Conservation (phyloP, 164 flowering plant species). For the Akebia trifoliata region DNA sequence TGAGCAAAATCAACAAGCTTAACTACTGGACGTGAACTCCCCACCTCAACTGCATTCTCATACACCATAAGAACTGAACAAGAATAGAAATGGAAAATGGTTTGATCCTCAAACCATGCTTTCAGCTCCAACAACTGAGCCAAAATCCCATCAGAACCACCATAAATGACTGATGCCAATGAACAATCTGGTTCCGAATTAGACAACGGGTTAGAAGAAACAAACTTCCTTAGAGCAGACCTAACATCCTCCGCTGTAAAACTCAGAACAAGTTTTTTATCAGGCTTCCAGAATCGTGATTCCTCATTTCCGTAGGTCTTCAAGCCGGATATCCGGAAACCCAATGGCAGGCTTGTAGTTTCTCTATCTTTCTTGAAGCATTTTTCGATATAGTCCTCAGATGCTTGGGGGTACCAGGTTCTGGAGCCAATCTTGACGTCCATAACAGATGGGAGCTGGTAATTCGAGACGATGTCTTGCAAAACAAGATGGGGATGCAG, state of each 20-base stretch:
- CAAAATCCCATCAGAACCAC: slow-evolving; percentile 69
- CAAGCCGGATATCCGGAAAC: slow-evolving; percentile 78
- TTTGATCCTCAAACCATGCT: too few relatives aligned
- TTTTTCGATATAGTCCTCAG: slow-evolving; percentile 54
- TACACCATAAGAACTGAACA: slow-evolving; percentile 70
- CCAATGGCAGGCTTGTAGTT: slow-evolving; percentile 44
- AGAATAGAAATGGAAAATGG: slow-evolving; percentile 72
- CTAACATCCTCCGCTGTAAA: slow-evolving; percentile 39
- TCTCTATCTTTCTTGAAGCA: slow-evolving; percentile 61
- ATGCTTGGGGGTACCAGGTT: slow-evolving; percentile 75
- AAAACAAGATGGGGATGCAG: slow-evolving; percentile 61
- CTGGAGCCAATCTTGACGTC: slow-evolving; percentile 86
- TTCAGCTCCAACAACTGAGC: slow-evolving; percentile 73
- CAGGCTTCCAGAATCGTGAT: slow-evolving; percentile 62
- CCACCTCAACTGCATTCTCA: slow-evolving; percentile 35
- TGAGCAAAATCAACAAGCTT: slow-evolving; percentile 94
- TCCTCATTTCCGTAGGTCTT: slow-evolving; percentile 40
- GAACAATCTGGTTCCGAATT: slow-evolving; percentile 42
- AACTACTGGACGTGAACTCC: slow-evolving; percentile 39
- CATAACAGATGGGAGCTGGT: slow-evolving; percentile 49
- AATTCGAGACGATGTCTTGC: slow-evolving; percentile 43
- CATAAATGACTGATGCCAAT: slow-evolving; percentile 58
- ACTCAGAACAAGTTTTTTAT: slow-evolving; percentile 29
- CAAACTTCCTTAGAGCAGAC: slow-evolving; percentile 55
- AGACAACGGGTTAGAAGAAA: slow-evolving; percentile 46